Evolutionary conservation across 148 eudicot genomes (phyloP), one percentile per base, ranked within the genome.

Genomic region (Gaultheria prostrata): DNA sequence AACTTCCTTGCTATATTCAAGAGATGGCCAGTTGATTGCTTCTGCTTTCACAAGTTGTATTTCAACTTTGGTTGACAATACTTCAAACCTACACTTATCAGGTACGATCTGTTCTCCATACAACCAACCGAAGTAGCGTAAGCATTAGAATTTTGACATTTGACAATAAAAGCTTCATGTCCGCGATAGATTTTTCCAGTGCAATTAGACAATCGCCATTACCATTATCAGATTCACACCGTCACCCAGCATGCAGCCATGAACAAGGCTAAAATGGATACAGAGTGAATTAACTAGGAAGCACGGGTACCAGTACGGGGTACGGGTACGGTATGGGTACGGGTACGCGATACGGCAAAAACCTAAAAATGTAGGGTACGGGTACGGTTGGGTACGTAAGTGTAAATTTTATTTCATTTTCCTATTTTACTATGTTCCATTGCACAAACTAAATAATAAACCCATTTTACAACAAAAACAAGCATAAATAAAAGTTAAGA

Each of bases 41-140:
- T 79, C 86, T 18, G 79, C 46, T 80, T 84, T 84, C 63, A 15
- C 79, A 15, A 84, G 86, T 11, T 79, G 72, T 54, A 84, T 80
- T 50, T 84, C 86, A 84, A 84, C 69, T 80, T 84, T 84, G 83
- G 86, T 84, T 7, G 86, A 80, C 33, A 84, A 46, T 50, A 84
- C 86, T 46, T 84, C 83, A 79, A 24, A 84, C 45, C 79, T 72
- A 35, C 83, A 84, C 77, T 72, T 80, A 26, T 80, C 86, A 84
- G 83, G 86, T 20, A 84, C 54, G 46, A 84, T 80, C 86, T 84
- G 83, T 54, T 56, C 72, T 13, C 78, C 86, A 71, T 15, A 43
- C 79, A 79, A 67, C 72, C 70, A 80, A 84, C 46, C 46, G 3
- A 26, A 78, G 21, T 11, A 78, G 35, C 26, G 8, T 57, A 20